A percentile compares a stretch with the other conserved stretches of the same genome.
Conservation (phyloP, 2,329 filamentous ascomycete species). For the Fusarium redolens region DNA sequence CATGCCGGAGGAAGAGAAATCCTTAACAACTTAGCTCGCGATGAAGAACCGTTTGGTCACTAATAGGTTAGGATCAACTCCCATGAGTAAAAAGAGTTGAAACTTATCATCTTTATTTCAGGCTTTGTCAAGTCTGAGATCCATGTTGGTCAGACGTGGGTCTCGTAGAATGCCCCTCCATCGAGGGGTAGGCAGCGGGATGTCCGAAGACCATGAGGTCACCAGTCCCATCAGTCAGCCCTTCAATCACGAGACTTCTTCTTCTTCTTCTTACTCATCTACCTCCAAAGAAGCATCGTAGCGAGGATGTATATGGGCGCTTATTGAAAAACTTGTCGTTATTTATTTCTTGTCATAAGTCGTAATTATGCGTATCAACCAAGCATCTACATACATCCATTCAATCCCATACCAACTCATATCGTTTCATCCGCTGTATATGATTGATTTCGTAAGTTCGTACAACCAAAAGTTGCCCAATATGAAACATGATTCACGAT, state of each 20-base stretch:
- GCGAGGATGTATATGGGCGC: not conserved
- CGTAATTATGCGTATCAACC: slow-evolving; percentile 32
- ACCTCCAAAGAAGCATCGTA: not conserved
- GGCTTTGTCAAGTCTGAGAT: not conserved
- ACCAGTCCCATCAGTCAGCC: slow-evolving; percentile 9
- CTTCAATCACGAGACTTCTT: slow-evolving; percentile 1
- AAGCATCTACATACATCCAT: slow-evolving; percentile 38
- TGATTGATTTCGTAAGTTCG: slow-evolving; percentile 39
- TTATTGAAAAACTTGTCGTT: not conserved
- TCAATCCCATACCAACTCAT: slow-evolving; percentile 6
- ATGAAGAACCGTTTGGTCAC: not conserved
- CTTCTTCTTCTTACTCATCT: not conserved
- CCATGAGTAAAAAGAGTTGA: not conserved
- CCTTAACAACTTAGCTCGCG: not conserved
- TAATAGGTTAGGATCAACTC: not conserved
- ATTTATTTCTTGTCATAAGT: slow-evolving; percentile 37
- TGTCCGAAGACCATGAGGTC: slow-evolving; percentile 28
- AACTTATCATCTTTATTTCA: not conserved
- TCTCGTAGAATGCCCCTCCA: slow-evolving; percentile 4
- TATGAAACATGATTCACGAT: slow-evolving; percentile 15
- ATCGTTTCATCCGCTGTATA: slow-evolving; percentile 28
- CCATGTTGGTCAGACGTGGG: not conserved
- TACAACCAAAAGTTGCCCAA: slow-evolving; percentile 29
- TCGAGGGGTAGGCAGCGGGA: slow-evolving; percentile 2
- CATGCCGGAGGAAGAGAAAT: not conserved